Conservation (phyloP, 2,329 filamentous ascomycete species). For the Sarocladiaceae sp. region DNA sequence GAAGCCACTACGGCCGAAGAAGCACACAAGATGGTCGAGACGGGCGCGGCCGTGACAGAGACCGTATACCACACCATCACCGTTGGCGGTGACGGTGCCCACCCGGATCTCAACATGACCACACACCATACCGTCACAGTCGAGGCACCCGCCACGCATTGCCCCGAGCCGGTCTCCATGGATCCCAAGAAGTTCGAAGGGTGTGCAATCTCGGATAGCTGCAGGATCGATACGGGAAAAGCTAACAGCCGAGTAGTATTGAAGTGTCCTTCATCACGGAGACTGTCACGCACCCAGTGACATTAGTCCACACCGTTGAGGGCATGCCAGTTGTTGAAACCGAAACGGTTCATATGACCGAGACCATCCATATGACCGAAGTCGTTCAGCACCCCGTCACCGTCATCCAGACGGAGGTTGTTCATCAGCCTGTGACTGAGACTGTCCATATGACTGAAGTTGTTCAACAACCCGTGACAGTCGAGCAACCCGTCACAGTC, state of each 20-base stretch:
- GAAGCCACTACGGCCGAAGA: not conserved
- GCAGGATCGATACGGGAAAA: no score
- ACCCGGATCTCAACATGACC: slow-evolving; percentile 9
- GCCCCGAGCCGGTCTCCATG: not conserved
- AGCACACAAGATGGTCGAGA: not conserved
- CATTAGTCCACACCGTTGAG: no score
- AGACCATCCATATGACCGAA: slow-evolving; percentile 7
- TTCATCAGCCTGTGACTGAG: slow-evolving; percentile 8
- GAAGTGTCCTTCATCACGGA: no score
- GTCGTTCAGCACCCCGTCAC: slow-evolving; percentile 12
- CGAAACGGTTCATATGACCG: not conserved
- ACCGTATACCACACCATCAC: slow-evolving; percentile 13
- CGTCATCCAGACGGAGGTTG: slow-evolving; percentile 15
- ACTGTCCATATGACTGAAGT: not conserved
- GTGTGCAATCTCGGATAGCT: not conserved
- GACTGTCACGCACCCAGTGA: no score
- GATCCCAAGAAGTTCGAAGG: slow-evolving; percentile 6
- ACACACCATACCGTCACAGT: slow-evolving; percentile 11
- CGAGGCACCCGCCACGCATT: slow-evolving; percentile 5
- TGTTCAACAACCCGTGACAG: not conserved
- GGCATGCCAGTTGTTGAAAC: no score
- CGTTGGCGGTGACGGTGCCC: slow-evolving; percentile 9
- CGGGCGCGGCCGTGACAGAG: slow-evolving; percentile 12
- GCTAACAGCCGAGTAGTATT: no score
- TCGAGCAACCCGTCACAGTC: slow-evolving; percentile 1